Evolutionary conservation across 1,139 yeast genomes (phyloP).

Genomic region (Scheffersomyces stambukii): DNA sequence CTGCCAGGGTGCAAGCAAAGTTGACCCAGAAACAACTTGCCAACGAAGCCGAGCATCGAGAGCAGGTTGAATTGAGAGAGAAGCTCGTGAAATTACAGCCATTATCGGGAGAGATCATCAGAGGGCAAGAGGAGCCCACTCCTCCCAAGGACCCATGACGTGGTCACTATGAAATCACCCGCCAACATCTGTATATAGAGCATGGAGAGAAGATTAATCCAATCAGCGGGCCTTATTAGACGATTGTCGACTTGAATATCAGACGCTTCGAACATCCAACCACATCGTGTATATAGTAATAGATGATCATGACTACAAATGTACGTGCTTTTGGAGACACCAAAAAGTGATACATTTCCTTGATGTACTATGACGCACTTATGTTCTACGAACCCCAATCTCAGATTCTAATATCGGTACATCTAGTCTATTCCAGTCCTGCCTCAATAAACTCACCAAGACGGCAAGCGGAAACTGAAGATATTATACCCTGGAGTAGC

Average conservation of each 20-base stretch:
- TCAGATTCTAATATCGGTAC: slow-evolving; percentile 5
- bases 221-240: too few species aligned
- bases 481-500: too few species aligned
- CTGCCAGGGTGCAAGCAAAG: slow-evolving; percentile 53
- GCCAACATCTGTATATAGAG: slow-evolving; percentile 1
- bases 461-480: too few species aligned
- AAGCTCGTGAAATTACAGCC: slow-evolving; percentile 68
- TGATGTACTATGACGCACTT: slow-evolving; percentile 53
- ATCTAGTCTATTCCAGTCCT: slow-evolving; percentile 18
- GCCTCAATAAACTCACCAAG: slow-evolving; percentile 41
- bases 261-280: too few species aligned
- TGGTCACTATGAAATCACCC: slow-evolving; percentile 2
- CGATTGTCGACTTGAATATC: too few species aligned
- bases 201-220: neutral
- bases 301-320: slow-evolving; percentile 15
- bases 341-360: slow-evolving; percentile 31
- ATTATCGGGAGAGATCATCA: slow-evolving; percentile 37
- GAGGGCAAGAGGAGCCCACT: slow-evolving; percentile 18
- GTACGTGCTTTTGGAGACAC: slow-evolving; percentile 55
- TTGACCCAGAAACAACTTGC: slow-evolving; percentile 40
- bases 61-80: slow-evolving; percentile 64
- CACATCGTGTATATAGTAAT: slow-evolving; percentile 2
- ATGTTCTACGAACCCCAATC: neutral
- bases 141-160: slow-evolving; percentile 1
- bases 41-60: slow-evolving; percentile 70